Conservation (phyloP, 2,329 filamentous ascomycete genomes). For the Diaporthe amygdali region DNA sequence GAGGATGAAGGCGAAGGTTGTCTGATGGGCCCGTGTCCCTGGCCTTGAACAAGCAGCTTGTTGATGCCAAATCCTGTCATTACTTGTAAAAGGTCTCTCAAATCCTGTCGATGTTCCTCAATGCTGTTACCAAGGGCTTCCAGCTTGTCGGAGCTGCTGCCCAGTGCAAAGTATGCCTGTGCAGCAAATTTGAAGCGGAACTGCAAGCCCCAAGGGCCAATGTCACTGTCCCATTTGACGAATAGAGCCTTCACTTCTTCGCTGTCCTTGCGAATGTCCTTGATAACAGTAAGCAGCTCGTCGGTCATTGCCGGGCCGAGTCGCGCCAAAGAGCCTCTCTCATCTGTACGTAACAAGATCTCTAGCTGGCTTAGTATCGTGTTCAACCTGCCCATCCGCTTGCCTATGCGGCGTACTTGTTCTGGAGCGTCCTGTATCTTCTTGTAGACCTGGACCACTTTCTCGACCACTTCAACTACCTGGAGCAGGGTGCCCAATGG, state of each 20-base stretch:
- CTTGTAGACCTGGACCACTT: conserved; percentile 29
- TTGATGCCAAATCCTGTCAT: conserved; percentile 24
- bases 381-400: conserved; percentile 29
- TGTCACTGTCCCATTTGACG: conserved; percentile 31
- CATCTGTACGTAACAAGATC: conserved; percentile 27
- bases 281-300: conserved; percentile 27
- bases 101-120: conserved; percentile 23
- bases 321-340: neutral
- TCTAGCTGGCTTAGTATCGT: conserved; percentile 28
- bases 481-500: conserved; percentile 29
- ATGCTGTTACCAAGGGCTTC: conserved; percentile 30
- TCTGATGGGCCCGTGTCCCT: neutral
- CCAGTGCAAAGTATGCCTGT: conserved; percentile 31
- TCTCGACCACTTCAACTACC: conserved; percentile 30
- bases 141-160: conserved; percentile 31
- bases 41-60: neutral
- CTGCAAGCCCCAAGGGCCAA: conserved; percentile 27
- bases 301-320: neutral
- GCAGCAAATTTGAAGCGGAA: conserved; percentile 29
- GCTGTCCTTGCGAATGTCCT: conserved; percentile 29
- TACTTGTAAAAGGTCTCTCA: conserved; percentile 27
- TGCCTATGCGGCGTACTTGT: conserved; percentile 31
- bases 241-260: conserved; percentile 30
- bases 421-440: conserved; percentile 30
- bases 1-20: conserved; percentile 16